Evolutionary conservation across 495 filamentous ascomycete genomes (phyloP), one percentile per base, ranked within the genome.

Genomic region (Tuber magnatum): DNA sequence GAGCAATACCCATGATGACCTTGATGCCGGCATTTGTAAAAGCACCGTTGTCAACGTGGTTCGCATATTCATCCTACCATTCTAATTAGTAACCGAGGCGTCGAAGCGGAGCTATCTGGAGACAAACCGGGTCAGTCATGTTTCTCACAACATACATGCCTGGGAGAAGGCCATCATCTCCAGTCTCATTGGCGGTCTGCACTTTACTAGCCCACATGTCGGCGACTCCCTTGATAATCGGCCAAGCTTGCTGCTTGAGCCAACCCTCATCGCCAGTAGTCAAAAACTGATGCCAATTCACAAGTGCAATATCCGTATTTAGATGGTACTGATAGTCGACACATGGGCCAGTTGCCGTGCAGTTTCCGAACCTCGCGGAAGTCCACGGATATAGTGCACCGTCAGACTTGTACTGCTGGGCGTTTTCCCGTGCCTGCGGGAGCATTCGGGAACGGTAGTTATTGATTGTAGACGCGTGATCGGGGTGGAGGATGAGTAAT

Each of bases 301-400:
- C 83, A 38, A 91, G 84, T 0, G 89, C 89, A 82, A 94, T 92
- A 77, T 93, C 92, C 14, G 90, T 90, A 79, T 93, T 94, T 71
- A 90, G 73, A 80, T 90, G 88, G 76, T 90, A 90, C 80, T 90
- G 86, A 78, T 90, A 90, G 78, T 89, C 87, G 41, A 86, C 86
- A 80, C 88, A 89, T 16, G 88, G 88, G 1, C 88, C 88, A 1
- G 87, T 88, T 4, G 83, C 87, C 9, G 88, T 90, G 75, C 88
- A 89, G 75, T 90, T 90, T 9, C 88, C 88, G 76, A 84, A 89
- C n/a, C 88, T 81, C n/a, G 84, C 86, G 48, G 85, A 84, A 1
- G 87, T 89, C 88, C 88, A 90, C 0, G 88, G 86, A 77, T 85
- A 90, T 42, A 88, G 82, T 0, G 86, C 86, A 18, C 86, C 86